These are phyloP conservation scores for Calonectria pseudoturangicola DNA, from an alignment of 2,329 filamentous ascomycete genomes.

Conservation along the genomic window DNA sequence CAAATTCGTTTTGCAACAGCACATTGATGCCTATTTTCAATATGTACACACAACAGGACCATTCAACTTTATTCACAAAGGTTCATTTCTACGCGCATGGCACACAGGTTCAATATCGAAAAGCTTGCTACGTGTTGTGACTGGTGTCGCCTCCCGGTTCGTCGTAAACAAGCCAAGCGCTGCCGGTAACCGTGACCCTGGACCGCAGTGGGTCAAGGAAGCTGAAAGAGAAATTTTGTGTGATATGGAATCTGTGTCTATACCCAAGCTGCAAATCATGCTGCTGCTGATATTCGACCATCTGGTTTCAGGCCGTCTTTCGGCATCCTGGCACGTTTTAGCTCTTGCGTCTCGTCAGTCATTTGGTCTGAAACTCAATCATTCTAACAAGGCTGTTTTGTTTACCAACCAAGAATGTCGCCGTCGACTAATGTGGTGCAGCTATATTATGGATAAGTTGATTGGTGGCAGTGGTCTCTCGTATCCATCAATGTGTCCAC, in stretches of 20 bases:
- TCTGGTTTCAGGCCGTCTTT: background rate
- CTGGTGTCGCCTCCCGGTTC: conserved; percentile 4
- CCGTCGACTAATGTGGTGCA: background rate
- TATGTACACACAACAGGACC: background rate
- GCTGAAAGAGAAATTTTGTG: conserved; percentile 2
- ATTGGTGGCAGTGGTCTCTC: background rate
- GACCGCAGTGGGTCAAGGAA: background rate
- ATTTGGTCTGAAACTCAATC: background rate
- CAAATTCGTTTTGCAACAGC: conserved; percentile 1
- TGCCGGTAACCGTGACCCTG: background rate
- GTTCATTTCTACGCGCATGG: conserved; percentile 6
- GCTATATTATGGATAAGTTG: background rate
- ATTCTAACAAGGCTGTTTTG: background rate
- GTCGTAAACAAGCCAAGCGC: background rate
- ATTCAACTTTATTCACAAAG: conserved; percentile 15
- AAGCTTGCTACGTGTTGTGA: conserved; percentile 1
- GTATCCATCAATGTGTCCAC: conserved; percentile 1
- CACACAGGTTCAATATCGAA: conserved; percentile 10
- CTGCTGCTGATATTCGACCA: background rate
- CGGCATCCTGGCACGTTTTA: background rate
- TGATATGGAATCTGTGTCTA: conserved; percentile 7
- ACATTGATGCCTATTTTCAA: conserved; percentile 6
- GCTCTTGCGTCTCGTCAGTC: background rate
- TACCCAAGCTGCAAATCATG: conserved; percentile 10
- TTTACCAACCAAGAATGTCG: conserved; percentile 22